phyloP scores from a whole-genome alignment of 2,329 filamentous ascomycete species.

The Uncinocarpus reesii region DNA sequence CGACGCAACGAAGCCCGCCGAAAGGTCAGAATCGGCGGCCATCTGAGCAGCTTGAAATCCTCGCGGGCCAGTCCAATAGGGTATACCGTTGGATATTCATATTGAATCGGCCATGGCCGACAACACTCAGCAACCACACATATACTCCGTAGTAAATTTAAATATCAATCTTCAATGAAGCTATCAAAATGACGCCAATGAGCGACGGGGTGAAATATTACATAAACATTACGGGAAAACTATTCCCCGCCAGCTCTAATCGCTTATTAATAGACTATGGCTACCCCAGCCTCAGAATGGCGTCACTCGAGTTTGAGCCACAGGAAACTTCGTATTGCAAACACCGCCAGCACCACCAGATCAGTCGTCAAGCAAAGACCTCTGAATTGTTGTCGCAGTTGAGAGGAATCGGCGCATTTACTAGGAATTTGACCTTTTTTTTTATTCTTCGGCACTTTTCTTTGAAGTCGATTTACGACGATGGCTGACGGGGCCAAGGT shows the following conservation, averaged over 20 bases:
- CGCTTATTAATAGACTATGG: background rate
- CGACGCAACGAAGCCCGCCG: slow-evolving; percentile 56
- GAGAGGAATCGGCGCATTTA: too few relatives aligned
- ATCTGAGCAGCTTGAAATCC: slow-evolving; percentile 20
- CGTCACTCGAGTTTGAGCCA: slow-evolving; percentile 11
- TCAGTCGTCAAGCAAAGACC: too few relatives aligned
- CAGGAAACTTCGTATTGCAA: background rate
- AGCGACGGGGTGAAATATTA: too few relatives aligned
- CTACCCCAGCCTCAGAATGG: too few relatives aligned
- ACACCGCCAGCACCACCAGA: background rate
- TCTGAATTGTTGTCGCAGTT: too few relatives aligned
- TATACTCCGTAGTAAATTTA: background rate
- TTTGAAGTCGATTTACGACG: too few relatives aligned
- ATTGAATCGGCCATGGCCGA: slow-evolving; percentile 3
- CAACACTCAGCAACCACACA: background rate
- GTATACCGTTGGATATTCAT: background rate
- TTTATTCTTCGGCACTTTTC: too few relatives aligned
- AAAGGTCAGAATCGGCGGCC: slow-evolving; percentile 37
- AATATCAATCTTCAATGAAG: too few relatives aligned
- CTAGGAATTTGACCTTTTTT: background rate
- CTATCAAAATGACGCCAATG: too few relatives aligned
- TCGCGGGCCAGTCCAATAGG: background rate
- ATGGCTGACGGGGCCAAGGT: slow-evolving; percentile 12
- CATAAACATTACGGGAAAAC: too few relatives aligned
- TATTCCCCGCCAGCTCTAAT: too few relatives aligned